Evolutionary conservation across 2,329 filamentous ascomycete genomes (phyloP), one percentile per base, ranked within the genome.

Genomic region (Tolypocladium sp.): DNA sequence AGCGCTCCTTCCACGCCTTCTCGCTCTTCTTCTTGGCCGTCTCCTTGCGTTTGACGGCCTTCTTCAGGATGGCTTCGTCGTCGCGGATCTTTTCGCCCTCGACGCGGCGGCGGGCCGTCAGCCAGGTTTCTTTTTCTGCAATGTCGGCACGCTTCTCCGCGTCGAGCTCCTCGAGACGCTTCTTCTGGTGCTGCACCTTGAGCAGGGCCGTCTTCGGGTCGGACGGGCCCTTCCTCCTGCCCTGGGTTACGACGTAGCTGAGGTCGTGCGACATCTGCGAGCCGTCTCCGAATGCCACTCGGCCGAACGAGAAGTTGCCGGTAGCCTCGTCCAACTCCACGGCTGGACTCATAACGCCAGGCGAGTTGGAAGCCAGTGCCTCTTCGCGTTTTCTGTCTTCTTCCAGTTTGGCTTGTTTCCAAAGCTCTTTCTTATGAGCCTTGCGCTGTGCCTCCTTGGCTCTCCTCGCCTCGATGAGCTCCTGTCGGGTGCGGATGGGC

Each of bases 41-140:
- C 68, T 97, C 91, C 78, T 96, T 95, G 65, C 93, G 87, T 82
- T 97, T 97, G 65, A 97, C 79, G 0, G 92, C 90, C 80, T 96
- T 97, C 81, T 96, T 97, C 35, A 99, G 81, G 59, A 96, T 76
- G 53, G 83, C 85, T 63, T 91, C 91, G 71, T 96, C 91, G 69
- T 97, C 92, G 61, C 86, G 86, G 40, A 97, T 88, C 70, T 91
- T 90, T 70, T 96, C 92, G 55, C 94, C 94, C 71, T 96, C 90
- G 1, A 89, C 91, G 30, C 89, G 86, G 74, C 91, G 91, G 74
- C 93, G 89, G 2, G 94, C 94, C 55, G 90, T 93, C 60, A 97
- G 80, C 94, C 94, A 99, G 60, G 87, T 79, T 68, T 99, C 93
- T 79, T 97, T 97, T 74, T 97, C 91, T 61, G 92, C 86, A 52